A percentile compares a stretch with the other conserved stretches of the same genome.
These are phyloP conservation scores for Leucocoprinus leucothites DNA, from an alignment of 768 basidiomycete species.

Conservation along the genomic window DNA sequence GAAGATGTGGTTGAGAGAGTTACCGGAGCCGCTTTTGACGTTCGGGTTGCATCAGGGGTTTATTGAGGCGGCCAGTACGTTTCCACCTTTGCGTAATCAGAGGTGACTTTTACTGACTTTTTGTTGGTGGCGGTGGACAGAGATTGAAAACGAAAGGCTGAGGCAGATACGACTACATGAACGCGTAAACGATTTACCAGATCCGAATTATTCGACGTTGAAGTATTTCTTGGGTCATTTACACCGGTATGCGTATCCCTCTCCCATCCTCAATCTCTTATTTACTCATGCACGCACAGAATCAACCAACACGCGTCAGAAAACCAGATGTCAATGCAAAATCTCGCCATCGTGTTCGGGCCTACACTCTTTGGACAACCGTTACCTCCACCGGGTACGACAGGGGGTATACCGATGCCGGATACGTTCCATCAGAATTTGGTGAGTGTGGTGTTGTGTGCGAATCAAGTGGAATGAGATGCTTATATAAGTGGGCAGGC, in stretches of 20 bases:
- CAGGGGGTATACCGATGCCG: slow-evolving; percentile 48
- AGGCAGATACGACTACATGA: slow-evolving; percentile 96
- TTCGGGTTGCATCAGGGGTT: slow-evolving; percentile 83
- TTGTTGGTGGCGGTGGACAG: slow-evolving; percentile 31
- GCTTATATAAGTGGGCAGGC: slow-evolving; percentile 51
- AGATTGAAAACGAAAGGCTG: slow-evolving; percentile 90
- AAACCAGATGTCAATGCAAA: slow-evolving; percentile 92
- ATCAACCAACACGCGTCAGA: slow-evolving; percentile 70
- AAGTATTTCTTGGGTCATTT: slow-evolving; percentile 96
- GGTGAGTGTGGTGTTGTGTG: slow-evolving; percentile 34
- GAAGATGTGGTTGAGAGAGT: slow-evolving; percentile 94
- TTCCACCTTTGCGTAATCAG: not conserved
- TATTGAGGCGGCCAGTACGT: slow-evolving; percentile 91
- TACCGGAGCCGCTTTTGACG: slow-evolving; percentile 92
- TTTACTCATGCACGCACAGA: slow-evolving; percentile 35
- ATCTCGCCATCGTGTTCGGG: slow-evolving; percentile 95
- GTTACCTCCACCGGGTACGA: slow-evolving; percentile 49
- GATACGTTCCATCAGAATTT: slow-evolving; percentile 73
- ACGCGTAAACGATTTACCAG: slow-evolving; percentile 95
- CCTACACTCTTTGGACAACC: slow-evolving; percentile 92
- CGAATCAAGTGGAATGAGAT: not conserved
- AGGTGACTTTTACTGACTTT: not conserved
- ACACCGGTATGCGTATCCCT: slow-evolving; percentile 57
- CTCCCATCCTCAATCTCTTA: not conserved
- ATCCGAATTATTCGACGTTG: slow-evolving; percentile 97